Conservation (phyloP, 2,329 filamentous ascomycete species). For the Diaporthe sp. region DNA sequence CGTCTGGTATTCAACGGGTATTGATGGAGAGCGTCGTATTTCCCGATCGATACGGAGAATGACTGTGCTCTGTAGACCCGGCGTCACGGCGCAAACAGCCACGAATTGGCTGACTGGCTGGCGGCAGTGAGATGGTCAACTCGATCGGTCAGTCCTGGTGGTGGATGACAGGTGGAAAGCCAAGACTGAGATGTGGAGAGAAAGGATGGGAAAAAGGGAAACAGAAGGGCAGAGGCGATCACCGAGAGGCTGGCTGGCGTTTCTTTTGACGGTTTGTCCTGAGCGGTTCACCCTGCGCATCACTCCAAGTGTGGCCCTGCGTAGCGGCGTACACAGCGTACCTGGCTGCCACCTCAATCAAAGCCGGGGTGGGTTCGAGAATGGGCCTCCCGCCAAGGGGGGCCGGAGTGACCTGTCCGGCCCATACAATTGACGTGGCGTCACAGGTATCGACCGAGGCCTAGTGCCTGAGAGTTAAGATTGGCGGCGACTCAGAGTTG, state of each 20-base stretch:
- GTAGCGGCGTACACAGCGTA: neutral
- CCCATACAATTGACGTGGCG: constrained; percentile 24
- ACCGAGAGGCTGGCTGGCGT: constrained; percentile 12
- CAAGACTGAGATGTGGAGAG: constrained; percentile 28
- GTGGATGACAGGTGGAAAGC: constrained; percentile 22
- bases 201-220: neutral
- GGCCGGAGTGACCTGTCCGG: neutral
- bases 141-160: neutral
- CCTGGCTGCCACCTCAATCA: constrained; percentile 26
- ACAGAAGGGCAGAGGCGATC: constrained; percentile 25
- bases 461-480: constrained; percentile 14
- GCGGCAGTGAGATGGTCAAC: neutral
- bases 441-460: constrained; percentile 1
- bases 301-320: neutral
- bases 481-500: constrained; percentile 31
- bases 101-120: constrained; percentile 10
- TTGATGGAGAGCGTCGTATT: neutral
- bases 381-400: constrained; percentile 18
- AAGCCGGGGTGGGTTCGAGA: constrained; percentile 23
- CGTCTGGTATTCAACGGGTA: neutral
- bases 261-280: constrained; percentile 18
- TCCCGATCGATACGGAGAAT: neutral
- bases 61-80: neutral
- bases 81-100: neutral
- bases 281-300: neutral